Percentiles rank a stretch among this genome's conserved stretches.
These are phyloP conservation scores for Paraconiothyrium sp. DNA, from an alignment of 2,329 filamentous ascomycete species.

Conservation along the genomic window DNA sequence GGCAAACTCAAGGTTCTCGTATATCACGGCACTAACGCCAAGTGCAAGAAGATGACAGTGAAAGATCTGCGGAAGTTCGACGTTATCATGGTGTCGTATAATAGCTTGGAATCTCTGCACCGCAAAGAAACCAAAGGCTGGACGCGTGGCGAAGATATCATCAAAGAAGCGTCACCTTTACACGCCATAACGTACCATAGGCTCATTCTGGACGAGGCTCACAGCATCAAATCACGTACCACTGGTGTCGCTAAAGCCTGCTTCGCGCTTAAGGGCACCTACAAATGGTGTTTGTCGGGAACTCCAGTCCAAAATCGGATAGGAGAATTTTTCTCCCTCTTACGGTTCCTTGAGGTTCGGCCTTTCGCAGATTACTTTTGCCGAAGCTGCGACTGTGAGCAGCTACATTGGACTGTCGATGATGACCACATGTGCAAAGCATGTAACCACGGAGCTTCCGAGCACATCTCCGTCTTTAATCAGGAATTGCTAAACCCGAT, in stretches of 20 bases:
- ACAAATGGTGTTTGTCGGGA: constrained; percentile 95
- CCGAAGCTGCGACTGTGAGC: constrained; percentile 82
- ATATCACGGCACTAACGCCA: constrained; percentile 85
- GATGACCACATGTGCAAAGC: constrained; percentile 73
- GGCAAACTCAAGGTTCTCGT: constrained; percentile 90
- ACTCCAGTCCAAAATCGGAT: constrained; percentile 97
- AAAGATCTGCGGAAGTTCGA: constrained; percentile 84
- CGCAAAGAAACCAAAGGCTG: constrained; percentile 94
- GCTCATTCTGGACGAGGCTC: constrained; percentile 92
- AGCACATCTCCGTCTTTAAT: constrained; percentile 86
- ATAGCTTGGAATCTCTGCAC: constrained; percentile 87
- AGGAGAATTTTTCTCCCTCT: constrained; percentile 93
- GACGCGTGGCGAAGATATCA: constrained; percentile 78
- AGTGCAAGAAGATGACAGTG: constrained; percentile 78
- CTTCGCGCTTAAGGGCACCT: constrained; percentile 85
- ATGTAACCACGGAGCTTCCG: constrained; percentile 73
- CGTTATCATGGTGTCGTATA: constrained; percentile 98
- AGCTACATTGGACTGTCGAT: constrained; percentile 84
- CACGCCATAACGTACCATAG: constrained; percentile 90
- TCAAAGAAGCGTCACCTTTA: constrained; percentile 80
- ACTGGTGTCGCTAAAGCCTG: constrained; percentile 95
- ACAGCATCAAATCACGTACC: constrained; percentile 90
- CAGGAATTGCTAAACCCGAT: constrained; percentile 90
- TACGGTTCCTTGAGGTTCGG: constrained; percentile 87
- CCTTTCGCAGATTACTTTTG: constrained; percentile 96